Base-by-base conservation (phyloP, 345 rosid genomes). In the Fremontodendron californicum region DNA sequence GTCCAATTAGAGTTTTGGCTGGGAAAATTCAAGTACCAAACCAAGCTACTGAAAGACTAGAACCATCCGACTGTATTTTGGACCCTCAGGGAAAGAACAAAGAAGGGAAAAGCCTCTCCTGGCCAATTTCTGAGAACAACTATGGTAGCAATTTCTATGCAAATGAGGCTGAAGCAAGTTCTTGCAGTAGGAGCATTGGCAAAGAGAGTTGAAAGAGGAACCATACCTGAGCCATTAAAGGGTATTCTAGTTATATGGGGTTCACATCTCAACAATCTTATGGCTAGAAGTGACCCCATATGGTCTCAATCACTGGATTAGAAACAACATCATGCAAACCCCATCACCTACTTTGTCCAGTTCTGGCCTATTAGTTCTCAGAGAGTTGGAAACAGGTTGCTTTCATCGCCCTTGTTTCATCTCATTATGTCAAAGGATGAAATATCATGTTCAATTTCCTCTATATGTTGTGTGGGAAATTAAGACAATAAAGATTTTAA, bases 301-400 rank as follows among this genome's bases (percentile, higher is more conserved):
- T 45, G 65, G 82, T 75, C 74, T 25, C 71, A 23, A 71, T 81
- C 75, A 37, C 15, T 43, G 64, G 60, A 45, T 68, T 43, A 75
- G 72, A 62, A 71, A 42, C 25, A 71, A 52, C 77, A 73, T 15
- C 27, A 48, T 51, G 64, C 70, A 81, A 23, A 62, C 10, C 49
- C 69, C 61, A 74, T 61, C 54, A 61, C 71, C 66, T 25, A 73
- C 71, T 43, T 54, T 60, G 79, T 77, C 70, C 18, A 19, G 8
- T 27, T 58, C 18, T 58, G 64, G 35, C 62, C 35, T 19, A 15
- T 12, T 63, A 9, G 35, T 42, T 40, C 35, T 49, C 10, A 27
- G 64, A 37, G 37, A 58, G 64, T 3, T 55, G 75, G 78, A 79
- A 80, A 69, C 77, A 23, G 62, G 52, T 51, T 40, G 77, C 76